phyloP scores from a whole-genome alignment of 2,329 filamentous ascomycete species.

The Fusarium sp. region DNA sequence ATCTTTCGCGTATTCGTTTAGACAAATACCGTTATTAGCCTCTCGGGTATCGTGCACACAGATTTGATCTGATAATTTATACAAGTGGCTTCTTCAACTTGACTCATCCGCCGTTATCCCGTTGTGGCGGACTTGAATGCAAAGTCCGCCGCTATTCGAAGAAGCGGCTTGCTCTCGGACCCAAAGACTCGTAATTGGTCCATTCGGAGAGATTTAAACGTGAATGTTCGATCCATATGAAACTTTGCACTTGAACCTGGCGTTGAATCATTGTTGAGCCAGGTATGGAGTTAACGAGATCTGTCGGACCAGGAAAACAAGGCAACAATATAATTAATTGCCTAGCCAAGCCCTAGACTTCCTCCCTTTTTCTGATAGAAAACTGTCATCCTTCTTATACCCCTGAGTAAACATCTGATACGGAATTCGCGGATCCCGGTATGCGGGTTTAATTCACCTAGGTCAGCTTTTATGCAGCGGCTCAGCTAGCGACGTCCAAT shows the following conservation, averaged over 20 bases:
- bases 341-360: neutral
- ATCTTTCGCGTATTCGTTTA: neutral
- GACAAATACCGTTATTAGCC: neutral
- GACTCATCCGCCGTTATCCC: conserved; percentile 9
- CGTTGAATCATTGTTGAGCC: conserved; percentile 1
- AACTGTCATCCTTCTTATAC: neutral
- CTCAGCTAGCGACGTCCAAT: conserved; percentile 9
- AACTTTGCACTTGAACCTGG: conserved; percentile 7
- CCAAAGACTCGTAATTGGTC: conserved; percentile 22
- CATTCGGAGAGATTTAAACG: conserved; percentile 19
- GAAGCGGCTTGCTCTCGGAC: conserved; percentile 21
- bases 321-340: conserved; percentile 4
- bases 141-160: conserved; percentile 32
- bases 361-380: neutral
- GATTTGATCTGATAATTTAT: neutral
- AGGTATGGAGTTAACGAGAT: neutral
- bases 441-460: conserved; percentile 5
- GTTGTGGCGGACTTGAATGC: conserved; percentile 25
- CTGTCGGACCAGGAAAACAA: neutral
- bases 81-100: neutral
- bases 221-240: conserved; percentile 8
- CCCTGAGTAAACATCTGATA: neutral
- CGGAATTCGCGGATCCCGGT: conserved; percentile 17
- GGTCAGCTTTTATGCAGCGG: conserved; percentile 12
- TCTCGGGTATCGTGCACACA: neutral